phyloP scores from a whole-genome alignment of 2,329 filamentous ascomycete species.

The Beauveria scarabaeidicola region DNA sequence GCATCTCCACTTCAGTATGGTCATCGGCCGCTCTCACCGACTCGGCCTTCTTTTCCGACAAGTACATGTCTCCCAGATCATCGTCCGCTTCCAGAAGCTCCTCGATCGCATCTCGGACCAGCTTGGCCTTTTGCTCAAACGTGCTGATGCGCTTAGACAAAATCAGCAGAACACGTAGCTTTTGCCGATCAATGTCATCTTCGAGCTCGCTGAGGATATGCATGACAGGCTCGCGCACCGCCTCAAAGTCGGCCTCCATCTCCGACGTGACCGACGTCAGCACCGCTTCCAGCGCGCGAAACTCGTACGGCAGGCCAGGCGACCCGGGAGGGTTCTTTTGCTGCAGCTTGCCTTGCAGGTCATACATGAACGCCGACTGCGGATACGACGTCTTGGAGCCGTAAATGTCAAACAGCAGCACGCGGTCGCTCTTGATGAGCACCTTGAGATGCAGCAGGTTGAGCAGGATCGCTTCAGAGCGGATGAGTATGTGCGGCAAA shows the following conservation, averaged over 20 bases:
- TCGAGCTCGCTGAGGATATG: conserved; percentile 82
- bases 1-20: conserved; percentile 93
- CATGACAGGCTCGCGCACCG: conserved; percentile 86
- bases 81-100: conserved; percentile 95
- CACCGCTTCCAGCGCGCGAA: conserved; percentile 89
- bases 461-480: conserved; percentile 85
- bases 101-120: conserved; percentile 90
- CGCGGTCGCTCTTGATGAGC: conserved; percentile 87
- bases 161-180: conserved; percentile 81
- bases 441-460: conserved; percentile 95
- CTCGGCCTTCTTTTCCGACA: conserved; percentile 78
- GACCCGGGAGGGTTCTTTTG: conserved; percentile 60
- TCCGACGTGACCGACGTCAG: conserved; percentile 88
- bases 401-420: conserved; percentile 93
- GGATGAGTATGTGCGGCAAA: conserved; percentile 88
- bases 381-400: conserved; percentile 91
- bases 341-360: conserved; percentile 83
- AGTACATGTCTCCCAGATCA: conserved; percentile 88
- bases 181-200: conserved; percentile 93
- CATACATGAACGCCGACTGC: conserved; percentile 96
- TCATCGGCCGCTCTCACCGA: conserved; percentile 68
- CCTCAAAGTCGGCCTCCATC: conserved; percentile 88
- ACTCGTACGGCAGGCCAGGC: conserved; percentile 79
- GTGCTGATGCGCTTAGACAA: conserved; percentile 93
- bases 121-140: conserved; percentile 92